Conservation (phyloP, 805 yeast genomes). For the Priceomyces fermenticarens region DNA sequence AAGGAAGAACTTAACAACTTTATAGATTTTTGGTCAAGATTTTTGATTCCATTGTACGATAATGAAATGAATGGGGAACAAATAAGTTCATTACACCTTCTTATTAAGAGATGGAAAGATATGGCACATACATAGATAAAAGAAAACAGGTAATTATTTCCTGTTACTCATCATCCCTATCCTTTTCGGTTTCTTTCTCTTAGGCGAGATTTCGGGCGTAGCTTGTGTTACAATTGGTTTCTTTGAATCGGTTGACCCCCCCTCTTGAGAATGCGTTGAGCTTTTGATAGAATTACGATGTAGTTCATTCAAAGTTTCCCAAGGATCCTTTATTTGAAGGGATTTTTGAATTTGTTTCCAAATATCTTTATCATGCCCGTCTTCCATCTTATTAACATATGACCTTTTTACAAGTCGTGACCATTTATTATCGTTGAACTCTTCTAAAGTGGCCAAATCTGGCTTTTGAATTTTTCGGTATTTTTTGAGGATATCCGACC, state of each 20-base stretch:
- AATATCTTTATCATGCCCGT: not conserved
- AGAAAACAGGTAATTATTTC: not conserved
- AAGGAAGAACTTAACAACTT: slow-evolving; percentile 22
- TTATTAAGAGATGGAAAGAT: slow-evolving; percentile 32
- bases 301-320: slow-evolving; percentile 1
- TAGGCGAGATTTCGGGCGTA: slow-evolving; percentile 1
- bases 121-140: slow-evolving; percentile 3
- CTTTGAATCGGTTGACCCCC: not conserved
- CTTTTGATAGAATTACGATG: not conserved
- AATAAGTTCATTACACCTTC: slow-evolving; percentile 23
- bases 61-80: slow-evolving; percentile 23
- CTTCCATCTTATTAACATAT: not conserved
- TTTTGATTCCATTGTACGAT: slow-evolving; percentile 43
- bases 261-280: not conserved
- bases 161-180: slow-evolving; percentile 5
- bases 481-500: slow-evolving; percentile 29
- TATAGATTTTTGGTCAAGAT: slow-evolving; percentile 50
- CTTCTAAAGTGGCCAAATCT: slow-evolving; percentile 6
- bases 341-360: too few relatives aligned
- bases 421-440: slow-evolving; percentile 10
- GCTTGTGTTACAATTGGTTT: not conserved
- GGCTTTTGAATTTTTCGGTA: slow-evolving; percentile 19
- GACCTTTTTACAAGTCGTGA: not conserved
- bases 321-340: not conserved
- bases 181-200: slow-evolving; percentile 7